Evolutionary conservation across 805 yeast species (phyloP).

Genomic region (Kodamaea sagamina): DNA sequence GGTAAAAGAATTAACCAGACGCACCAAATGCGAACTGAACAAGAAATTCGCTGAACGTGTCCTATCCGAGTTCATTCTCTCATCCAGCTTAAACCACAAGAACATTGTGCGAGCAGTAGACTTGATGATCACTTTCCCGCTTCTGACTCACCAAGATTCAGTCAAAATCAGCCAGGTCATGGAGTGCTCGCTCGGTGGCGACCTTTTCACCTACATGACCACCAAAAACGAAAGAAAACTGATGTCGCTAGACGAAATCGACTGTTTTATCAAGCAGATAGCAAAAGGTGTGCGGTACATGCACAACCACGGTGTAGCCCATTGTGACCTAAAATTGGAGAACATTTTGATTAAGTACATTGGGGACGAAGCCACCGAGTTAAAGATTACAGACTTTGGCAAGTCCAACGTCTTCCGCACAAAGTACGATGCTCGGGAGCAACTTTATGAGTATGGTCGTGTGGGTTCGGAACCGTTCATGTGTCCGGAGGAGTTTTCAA

Average conservation of each 20-base stretch:
- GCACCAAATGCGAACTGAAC: constrained; percentile 25
- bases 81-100: constrained; percentile 71
- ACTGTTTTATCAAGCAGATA: constrained; percentile 87
- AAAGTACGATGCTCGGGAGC: constrained; percentile 69
- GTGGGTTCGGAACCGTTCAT: constrained; percentile 91
- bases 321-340: constrained; percentile 90
- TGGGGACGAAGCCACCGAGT: constrained; percentile 27
- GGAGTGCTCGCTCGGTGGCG: constrained; percentile 42
- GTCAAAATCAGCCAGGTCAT: constrained; percentile 35
- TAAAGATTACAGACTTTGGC: constrained; percentile 71
- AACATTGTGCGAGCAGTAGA: constrained; percentile 79
- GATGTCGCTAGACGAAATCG: constrained; percentile 60
- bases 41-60: constrained; percentile 66
- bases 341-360: constrained; percentile 57
- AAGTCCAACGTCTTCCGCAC: constrained; percentile 88
- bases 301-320: constrained; percentile 92
- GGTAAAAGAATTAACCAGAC: constrained; percentile 34
- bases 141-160: neutral
- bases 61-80: constrained; percentile 87
- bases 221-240: constrained; percentile 15
- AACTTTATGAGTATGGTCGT: constrained; percentile 53
- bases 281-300: constrained; percentile 79
- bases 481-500: constrained; percentile 81
- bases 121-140: constrained; percentile 50
- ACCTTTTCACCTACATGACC: constrained; percentile 34